Conservation (phyloP, 805 yeast species). For the Candida nitratophila region DNA sequence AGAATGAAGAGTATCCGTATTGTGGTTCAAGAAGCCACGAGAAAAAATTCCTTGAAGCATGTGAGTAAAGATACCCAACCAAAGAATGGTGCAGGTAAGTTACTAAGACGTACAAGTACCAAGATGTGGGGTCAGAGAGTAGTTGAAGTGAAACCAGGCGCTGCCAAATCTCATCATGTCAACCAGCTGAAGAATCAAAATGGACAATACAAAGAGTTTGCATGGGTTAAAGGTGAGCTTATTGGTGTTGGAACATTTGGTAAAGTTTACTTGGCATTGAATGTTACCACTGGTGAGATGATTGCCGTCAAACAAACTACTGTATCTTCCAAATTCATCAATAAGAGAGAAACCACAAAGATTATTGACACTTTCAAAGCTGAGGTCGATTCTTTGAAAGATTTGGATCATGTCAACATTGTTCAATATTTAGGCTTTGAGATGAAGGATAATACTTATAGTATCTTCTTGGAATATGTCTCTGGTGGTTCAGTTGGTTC, state of each 20-base stretch:
- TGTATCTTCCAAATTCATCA: constrained; percentile 40
- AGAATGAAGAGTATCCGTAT: constrained; percentile 89
- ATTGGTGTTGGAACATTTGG: constrained; percentile 98
- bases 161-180: constrained; percentile 53
- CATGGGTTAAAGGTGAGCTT: constrained; percentile 96
- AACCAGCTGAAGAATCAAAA: constrained; percentile 57
- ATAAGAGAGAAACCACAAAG: constrained; percentile 41
- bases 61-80: not conserved
- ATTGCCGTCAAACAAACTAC: constrained; percentile 95
- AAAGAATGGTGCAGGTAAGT: constrained; percentile 12
- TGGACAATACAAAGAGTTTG: constrained; percentile 77
- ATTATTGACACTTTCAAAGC: constrained; percentile 78
- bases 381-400: constrained; percentile 91
- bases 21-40: constrained; percentile 72
- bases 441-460: constrained; percentile 62
- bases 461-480: constrained; percentile 88
- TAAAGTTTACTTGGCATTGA: constrained; percentile 82
- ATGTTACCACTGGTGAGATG: constrained; percentile 97
- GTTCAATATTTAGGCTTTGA: constrained; percentile 97
- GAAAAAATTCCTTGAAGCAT: not conserved
- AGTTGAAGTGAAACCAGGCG: constrained; percentile 79
- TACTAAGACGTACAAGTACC: constrained; percentile 72
- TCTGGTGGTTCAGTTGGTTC: constrained; percentile 97
- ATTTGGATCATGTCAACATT: constrained; percentile 86
- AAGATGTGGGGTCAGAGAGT: constrained; percentile 97